phyloP scores from a whole-genome alignment of 2,329 filamentous ascomycete genomes.

The Diplocarpon rosae region DNA sequence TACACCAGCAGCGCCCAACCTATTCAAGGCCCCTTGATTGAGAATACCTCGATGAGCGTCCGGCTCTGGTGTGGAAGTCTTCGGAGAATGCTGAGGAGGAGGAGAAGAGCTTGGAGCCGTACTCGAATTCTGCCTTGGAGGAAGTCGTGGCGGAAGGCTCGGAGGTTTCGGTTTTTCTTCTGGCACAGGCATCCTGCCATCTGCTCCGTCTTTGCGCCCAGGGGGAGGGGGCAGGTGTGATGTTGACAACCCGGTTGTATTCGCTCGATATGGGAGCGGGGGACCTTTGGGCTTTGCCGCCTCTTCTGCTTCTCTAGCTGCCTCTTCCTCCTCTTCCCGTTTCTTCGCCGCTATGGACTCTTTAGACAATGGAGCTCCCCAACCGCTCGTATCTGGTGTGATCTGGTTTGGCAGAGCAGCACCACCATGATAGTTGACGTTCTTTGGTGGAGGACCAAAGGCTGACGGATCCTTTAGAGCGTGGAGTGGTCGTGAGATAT shows the following conservation, averaged over 20 bases:
- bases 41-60: slow-evolving; percentile 26
- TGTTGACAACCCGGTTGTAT: slow-evolving; percentile 51
- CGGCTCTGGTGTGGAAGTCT: slow-evolving; percentile 12
- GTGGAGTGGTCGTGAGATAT: slow-evolving; percentile 38
- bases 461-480: slow-evolving; percentile 51
- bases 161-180: slow-evolving; percentile 24
- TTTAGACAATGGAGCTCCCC: slow-evolving; percentile 34
- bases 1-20: slow-evolving; percentile 50
- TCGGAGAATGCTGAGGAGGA: slow-evolving; percentile 28
- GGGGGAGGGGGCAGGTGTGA: slow-evolving; percentile 50
- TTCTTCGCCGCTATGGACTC: slow-evolving; percentile 25
- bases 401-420: slow-evolving; percentile 22
- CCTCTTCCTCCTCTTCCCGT: slow-evolving; percentile 25
- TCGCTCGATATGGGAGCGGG: slow-evolving; percentile 46
- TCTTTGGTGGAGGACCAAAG: slow-evolving; percentile 59
- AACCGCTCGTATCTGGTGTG: slow-evolving; percentile 29
- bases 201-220: slow-evolving; percentile 29
- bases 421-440: slow-evolving; percentile 25
- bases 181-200: slow-evolving; percentile 18
- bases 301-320: slow-evolving; percentile 22
- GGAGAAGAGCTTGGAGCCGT: slow-evolving; percentile 28
- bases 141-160: slow-evolving; percentile 48
- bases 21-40: slow-evolving; percentile 37
- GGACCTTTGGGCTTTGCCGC: slow-evolving; percentile 29
- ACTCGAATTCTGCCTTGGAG: slow-evolving; percentile 33